These are phyloP conservation scores for Talaromyces sp. DNA, from an alignment of 2,329 filamentous ascomycete genomes.

Conservation along the genomic window DNA sequence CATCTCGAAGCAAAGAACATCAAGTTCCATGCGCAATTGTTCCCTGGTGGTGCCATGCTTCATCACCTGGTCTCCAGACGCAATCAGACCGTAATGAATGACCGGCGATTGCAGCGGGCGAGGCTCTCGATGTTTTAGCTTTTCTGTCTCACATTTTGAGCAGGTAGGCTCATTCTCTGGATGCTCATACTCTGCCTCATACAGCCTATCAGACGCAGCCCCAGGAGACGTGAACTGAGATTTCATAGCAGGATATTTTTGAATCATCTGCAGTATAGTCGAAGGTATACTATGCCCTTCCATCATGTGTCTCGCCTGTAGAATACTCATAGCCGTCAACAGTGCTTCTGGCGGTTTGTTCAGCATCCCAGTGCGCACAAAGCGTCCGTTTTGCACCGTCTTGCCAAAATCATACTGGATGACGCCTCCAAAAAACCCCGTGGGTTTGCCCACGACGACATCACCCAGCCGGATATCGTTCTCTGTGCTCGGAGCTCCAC, in stretches of 20 bases:
- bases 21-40: neutral
- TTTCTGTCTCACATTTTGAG: neutral
- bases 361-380: slow-evolving; percentile 9
- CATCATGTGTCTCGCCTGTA: neutral
- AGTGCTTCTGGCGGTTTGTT: slow-evolving; percentile 10
- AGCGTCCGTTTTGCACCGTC: slow-evolving; percentile 1
- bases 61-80: slow-evolving; percentile 1
- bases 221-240: neutral
- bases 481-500: slow-evolving; percentile 12
- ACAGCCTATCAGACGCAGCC: neutral
- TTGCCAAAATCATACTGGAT: slow-evolving; percentile 16
- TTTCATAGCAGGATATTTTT: neutral
- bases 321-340: slow-evolving; percentile 1
- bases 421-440: slow-evolving; percentile 6
- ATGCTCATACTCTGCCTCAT: slow-evolving; percentile 3
- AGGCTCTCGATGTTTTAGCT: neutral
- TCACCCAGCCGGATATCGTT: slow-evolving; percentile 10
- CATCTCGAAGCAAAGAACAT: slow-evolving; percentile 4
- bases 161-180: neutral
- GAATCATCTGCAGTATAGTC: neutral
- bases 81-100: neutral
- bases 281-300: slow-evolving; percentile 13
- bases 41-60: neutral
- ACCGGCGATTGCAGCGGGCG: neutral
- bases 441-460: slow-evolving; percentile 15